Base-by-base conservation (phyloP, 2,329 filamentous ascomycete genomes). In the Cucurbitaria berberidis region DNA sequence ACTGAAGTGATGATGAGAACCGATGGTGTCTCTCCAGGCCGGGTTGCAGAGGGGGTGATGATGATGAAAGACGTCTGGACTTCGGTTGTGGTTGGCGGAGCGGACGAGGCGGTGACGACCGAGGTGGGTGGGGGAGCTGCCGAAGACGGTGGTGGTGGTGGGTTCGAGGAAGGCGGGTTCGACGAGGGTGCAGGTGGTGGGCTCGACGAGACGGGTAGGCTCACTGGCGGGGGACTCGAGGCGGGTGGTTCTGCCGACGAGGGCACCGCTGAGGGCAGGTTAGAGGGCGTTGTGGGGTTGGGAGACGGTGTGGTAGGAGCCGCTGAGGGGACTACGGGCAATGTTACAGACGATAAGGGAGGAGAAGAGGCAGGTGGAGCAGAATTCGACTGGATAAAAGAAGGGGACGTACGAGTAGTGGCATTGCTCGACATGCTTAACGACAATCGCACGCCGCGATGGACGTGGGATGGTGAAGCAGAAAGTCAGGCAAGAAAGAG, bases 151-250 rank as follows among this genome's bases (percentile, higher is more conserved):
- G 45, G 48, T 21, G 54, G 34, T 3, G 56, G 51, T 24, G 48
- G 43, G 51, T 45, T 58, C 10, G 57, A 57, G 26, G 32, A 29
- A 16, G 59, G 39, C 36, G 62, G 47, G 13, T 57, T 40, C 15
- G 60, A 54, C 2, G 59, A 62, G 19, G 63, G 48, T 19, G 51
- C 88, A 88, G 70, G 88, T 89, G 56, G 47, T 9, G 45, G 36
- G 13, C 36, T 45, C 13, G 51, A 46, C 19, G 60, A 47, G 16
- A 51, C 52, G n/a, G 59, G 43, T 19, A 61, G 42, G 42, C 27
- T 53, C n/a, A 51, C 46, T 32, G 61, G 47, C 22, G 61, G 39
- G 36, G 50, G 26, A 26, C 38, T 51, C 32, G 62, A 54, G 8
- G 58, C 32, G 5, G 60, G 54, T 9, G 59, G 35, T 5, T 22